Evolutionary conservation across 257 asterid genomes (phyloP).

Genomic region (Striga asiatica): DNA sequence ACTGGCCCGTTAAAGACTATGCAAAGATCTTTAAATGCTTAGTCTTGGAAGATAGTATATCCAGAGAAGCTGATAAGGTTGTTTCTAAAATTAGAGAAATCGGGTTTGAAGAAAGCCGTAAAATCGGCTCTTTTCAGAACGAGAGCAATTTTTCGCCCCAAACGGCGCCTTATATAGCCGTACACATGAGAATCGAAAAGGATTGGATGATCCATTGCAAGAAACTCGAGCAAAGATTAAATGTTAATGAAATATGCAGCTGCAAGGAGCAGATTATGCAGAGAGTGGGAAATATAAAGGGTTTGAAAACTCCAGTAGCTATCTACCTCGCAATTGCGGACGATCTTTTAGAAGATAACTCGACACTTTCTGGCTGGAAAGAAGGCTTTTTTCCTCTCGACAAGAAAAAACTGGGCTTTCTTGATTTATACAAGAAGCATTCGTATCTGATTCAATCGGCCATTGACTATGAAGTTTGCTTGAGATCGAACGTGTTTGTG

Average conservation of each 20-base stretch:
- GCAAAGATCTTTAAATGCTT: slow-evolving; percentile 73
- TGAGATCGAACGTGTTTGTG: slow-evolving; percentile 70
- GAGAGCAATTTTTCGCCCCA: not conserved
- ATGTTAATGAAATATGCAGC: slow-evolving; percentile 61
- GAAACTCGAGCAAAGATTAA: slow-evolving; percentile 62
- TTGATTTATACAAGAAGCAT: slow-evolving; percentile 49
- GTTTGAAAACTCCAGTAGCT: slow-evolving; percentile 38
- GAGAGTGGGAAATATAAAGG: slow-evolving; percentile 56
- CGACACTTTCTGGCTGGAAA: slow-evolving; percentile 65
- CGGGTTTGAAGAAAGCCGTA: slow-evolving; percentile 26
- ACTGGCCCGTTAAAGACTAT: slow-evolving; percentile 81
- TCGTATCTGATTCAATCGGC: slow-evolving; percentile 41
- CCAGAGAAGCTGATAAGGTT: slow-evolving; percentile 66
- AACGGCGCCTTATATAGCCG: slow-evolving; percentile 50
- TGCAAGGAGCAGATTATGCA: slow-evolving; percentile 60
- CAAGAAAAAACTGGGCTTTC: slow-evolving; percentile 68
- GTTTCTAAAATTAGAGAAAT: slow-evolving; percentile 49
- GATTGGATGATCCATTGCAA: slow-evolving; percentile 98
- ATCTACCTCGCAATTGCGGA: slow-evolving; percentile 85
- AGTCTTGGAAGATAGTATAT: slow-evolving; percentile 56
- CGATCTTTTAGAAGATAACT: slow-evolving; percentile 65
- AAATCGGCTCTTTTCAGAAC: not conserved
- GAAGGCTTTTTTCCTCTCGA: slow-evolving; percentile 56
- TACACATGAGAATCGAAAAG: slow-evolving; percentile 92
- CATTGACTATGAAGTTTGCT: slow-evolving; percentile 75